These are phyloP conservation scores for Colletotrichum lupini DNA, from an alignment of 2,329 filamentous ascomycete genomes.

Conservation along the genomic window DNA sequence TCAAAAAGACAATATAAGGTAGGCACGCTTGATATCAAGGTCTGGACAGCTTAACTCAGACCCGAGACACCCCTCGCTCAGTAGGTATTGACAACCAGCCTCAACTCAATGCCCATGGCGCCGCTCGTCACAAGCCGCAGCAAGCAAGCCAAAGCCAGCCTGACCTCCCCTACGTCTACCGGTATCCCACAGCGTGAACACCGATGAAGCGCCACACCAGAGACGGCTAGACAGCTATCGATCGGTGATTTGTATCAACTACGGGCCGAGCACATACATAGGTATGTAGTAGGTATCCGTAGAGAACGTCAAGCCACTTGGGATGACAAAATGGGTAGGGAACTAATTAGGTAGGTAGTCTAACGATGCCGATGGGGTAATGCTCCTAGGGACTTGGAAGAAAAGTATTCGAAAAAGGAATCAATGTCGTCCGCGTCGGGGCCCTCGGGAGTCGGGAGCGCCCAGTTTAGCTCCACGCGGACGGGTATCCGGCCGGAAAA, in stretches of 20 bases:
- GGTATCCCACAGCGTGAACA: not conserved
- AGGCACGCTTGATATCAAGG: not conserved
- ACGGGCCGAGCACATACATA: not conserved
- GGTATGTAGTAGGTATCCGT: no score
- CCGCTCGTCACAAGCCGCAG: not conserved
- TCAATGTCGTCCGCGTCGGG: constrained; percentile 17
- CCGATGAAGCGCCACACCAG: not conserved
- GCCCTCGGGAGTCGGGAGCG: constrained; percentile 24
- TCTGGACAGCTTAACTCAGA: not conserved
- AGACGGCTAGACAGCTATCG: not conserved
- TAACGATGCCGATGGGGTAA: not conserved
- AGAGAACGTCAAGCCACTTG: not conserved
- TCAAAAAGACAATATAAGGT: no score
- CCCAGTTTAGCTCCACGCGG: constrained; percentile 15
- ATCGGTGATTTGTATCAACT: not conserved
- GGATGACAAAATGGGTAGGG: not conserved
- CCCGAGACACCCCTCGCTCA: not conserved
- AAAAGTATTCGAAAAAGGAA: not conserved
- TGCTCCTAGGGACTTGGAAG: not conserved
- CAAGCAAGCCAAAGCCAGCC: not conserved
- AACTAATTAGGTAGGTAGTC: not conserved
- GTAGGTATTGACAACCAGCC: not conserved
- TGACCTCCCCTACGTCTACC: not conserved
- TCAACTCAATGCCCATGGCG: not conserved
- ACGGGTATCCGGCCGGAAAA: constrained; percentile 23